phyloP scores from a whole-genome alignment of 1,284 basidiomycete species.

The Termitomyces sp. region DNA sequence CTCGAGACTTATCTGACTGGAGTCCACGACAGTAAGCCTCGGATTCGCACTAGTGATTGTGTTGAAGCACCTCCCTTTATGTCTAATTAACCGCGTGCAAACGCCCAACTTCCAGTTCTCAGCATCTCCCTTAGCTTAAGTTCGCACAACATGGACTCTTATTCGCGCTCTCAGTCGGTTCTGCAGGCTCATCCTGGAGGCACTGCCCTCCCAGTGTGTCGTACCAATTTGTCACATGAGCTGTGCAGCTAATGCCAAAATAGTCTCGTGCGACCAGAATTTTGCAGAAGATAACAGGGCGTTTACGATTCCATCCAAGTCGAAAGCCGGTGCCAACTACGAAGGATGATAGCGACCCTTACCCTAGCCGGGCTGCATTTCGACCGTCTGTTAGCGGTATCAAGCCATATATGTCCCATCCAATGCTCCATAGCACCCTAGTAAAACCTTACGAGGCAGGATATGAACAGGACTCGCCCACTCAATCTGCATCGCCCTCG shows the following conservation, averaged over 20 bases:
- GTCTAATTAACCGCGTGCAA: conserved; percentile 1
- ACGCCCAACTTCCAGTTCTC: neutral
- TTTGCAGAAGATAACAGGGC: conserved; percentile 30
- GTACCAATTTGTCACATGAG: neutral
- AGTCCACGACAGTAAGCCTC: neutral
- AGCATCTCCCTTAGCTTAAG: neutral
- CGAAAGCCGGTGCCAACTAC: conserved; percentile 14
- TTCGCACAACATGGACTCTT: conserved; percentile 8
- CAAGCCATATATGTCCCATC: conserved; percentile 39
- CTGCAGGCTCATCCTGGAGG: conserved; percentile 24
- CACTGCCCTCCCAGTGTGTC: neutral
- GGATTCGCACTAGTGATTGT: conserved; percentile 2
- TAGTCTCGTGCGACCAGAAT: conserved; percentile 36
- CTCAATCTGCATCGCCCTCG: conserved; percentile 8
- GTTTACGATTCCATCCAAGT: conserved; percentile 3
- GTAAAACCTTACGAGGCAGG: conserved; percentile 23
- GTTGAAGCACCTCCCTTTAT: conserved; percentile 1
- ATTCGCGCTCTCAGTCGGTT: conserved; percentile 21
- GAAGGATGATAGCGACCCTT: conserved; percentile 14
- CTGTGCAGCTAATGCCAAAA: neutral
- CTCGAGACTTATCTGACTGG: neutral
- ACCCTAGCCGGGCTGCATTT: conserved; percentile 14
- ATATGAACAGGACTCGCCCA: conserved; percentile 29
- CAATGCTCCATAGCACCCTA: conserved; percentile 27
- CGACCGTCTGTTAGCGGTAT: conserved; percentile 2